phyloP scores from a whole-genome alignment of 176 grass and related monocot species.

The Alopecurus myosuroides region DNA sequence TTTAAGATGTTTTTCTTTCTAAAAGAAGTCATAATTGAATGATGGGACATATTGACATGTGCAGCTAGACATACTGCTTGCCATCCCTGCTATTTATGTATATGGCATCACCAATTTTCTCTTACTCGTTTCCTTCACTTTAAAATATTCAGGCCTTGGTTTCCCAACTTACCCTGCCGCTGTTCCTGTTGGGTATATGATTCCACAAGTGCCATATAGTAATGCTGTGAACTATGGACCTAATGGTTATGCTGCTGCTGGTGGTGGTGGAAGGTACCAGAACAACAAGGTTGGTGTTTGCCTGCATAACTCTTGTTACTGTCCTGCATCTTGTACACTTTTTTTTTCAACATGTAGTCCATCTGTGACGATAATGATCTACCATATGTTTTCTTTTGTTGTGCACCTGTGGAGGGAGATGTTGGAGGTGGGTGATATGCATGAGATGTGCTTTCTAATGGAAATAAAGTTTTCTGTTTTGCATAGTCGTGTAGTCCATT shows the following conservation, averaged over 20 bases:
- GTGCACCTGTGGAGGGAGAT: neutral
- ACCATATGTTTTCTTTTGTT: neutral
- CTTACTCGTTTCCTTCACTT: conserved; percentile 1
- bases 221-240: conserved; percentile 59
- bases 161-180: conserved; percentile 58
- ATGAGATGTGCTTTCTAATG: neutral
- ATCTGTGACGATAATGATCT: neutral
- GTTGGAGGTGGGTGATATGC: neutral
- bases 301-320: neutral
- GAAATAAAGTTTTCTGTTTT: neutral
- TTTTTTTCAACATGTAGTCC: neutral
- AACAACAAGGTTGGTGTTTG: conserved; percentile 67
- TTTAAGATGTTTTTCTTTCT: neutral
- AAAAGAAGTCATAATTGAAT: neutral
- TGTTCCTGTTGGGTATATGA: conserved; percentile 86
- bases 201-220: conserved; percentile 62
- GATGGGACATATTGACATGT: neutral
- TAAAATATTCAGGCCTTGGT: conserved; percentile 40
- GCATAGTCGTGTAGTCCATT: neutral
- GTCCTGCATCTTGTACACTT: neutral
- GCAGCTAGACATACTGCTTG: neutral
- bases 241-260: conserved; percentile 58
- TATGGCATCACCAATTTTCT: neutral
- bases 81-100: neutral
- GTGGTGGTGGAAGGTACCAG: conserved; percentile 68